phyloP scores from a whole-genome alignment of 2,329 filamentous ascomycete genomes.

The Graphilbum sp. region DNA sequence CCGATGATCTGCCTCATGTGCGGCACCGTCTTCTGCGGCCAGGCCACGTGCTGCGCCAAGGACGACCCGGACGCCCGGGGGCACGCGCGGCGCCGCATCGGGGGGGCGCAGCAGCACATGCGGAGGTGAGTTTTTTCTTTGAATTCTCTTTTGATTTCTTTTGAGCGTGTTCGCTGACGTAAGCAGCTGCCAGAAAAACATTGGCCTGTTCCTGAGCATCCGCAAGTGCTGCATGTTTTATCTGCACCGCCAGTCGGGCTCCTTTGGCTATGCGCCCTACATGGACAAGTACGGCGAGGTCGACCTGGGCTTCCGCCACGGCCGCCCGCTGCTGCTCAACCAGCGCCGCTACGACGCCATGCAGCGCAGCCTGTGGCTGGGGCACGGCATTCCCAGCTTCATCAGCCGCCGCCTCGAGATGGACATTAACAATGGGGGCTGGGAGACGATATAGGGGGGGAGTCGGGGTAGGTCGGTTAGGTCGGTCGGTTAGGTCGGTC shows the following conservation, averaged over 20 bases:
- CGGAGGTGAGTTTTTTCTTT: slow-evolving; percentile 64
- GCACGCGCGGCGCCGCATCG: slow-evolving; percentile 35
- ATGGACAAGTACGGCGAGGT: slow-evolving; percentile 93
- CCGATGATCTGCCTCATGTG: slow-evolving; percentile 89
- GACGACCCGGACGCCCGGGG: slow-evolving; percentile 30
- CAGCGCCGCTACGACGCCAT: slow-evolving; percentile 87
- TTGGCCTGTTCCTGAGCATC: slow-evolving; percentile 93
- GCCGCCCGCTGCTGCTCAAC: slow-evolving; percentile 80
- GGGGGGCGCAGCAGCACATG: slow-evolving; percentile 85
- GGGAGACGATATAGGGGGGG: slow-evolving; percentile 56
- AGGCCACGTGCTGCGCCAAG: slow-evolving; percentile 78
- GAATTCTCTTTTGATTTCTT: not conserved
- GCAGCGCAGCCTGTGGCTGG: slow-evolving; percentile 71
- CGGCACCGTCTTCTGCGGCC: slow-evolving; percentile 90
- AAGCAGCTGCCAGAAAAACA: slow-evolving; percentile 70
- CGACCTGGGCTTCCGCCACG: slow-evolving; percentile 75
- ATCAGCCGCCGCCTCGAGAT: slow-evolving; percentile 84
- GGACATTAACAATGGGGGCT: slow-evolving; percentile 93
- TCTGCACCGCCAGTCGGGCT: slow-evolving; percentile 65
- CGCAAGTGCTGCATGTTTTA: slow-evolving; percentile 90
- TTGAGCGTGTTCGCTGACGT: too few relatives aligned
- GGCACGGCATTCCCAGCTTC: slow-evolving; percentile 71
- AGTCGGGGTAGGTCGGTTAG: too few relatives aligned
- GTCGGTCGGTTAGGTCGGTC: too few relatives aligned
- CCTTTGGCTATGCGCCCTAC: slow-evolving; percentile 78